Conservation (phyloP, 2,329 filamentous ascomycete species). For the Xylaria digitata region DNA sequence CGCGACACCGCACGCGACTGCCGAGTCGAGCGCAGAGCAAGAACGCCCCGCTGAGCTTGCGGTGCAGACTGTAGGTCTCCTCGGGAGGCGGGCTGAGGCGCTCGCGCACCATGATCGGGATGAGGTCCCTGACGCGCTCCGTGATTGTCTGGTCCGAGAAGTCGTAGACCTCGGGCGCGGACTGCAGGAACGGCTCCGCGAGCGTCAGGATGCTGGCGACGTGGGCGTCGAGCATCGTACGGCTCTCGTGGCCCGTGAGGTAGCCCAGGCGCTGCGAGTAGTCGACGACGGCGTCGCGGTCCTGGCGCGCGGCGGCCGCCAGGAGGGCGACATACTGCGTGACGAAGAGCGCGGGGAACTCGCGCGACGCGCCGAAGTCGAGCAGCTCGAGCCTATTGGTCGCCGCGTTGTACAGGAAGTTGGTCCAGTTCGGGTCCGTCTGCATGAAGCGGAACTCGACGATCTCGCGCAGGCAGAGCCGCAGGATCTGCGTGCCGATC, state of each 20-base stretch:
- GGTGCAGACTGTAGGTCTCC: constrained; percentile 95
- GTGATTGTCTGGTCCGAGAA: constrained; percentile 97
- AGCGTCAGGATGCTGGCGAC: constrained; percentile 88
- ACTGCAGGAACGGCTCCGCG: constrained; percentile 86
- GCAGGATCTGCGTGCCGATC: constrained; percentile 94
- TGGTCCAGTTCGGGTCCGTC: constrained; percentile 99
- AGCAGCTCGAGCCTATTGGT: constrained; percentile 84
- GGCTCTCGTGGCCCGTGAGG: constrained; percentile 88
- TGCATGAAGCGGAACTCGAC: constrained; percentile 98
- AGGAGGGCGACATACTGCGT: constrained; percentile 82
- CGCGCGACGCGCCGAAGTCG: constrained; percentile 93
- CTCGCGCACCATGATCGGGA: constrained; percentile 93
- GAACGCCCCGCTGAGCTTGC: constrained; percentile 95
- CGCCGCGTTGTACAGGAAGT: constrained; percentile 88
- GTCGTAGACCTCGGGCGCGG: constrained; percentile 86
- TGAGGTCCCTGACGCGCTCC: constrained; percentile 86
- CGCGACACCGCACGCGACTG: constrained; percentile 82
- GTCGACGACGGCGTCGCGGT: constrained; percentile 71
- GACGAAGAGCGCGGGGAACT: constrained; percentile 84
- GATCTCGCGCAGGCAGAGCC: constrained; percentile 91
- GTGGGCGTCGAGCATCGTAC: constrained; percentile 89
- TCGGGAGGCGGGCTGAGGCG: constrained; percentile 90
- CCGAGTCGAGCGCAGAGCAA: constrained; percentile 88
- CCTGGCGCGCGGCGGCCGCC: constrained; percentile 78
- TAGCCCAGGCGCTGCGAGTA: constrained; percentile 86